Evolutionary conservation across 176 grass and related monocot genomes (phyloP).

Genomic region (Olyra latifolia): DNA sequence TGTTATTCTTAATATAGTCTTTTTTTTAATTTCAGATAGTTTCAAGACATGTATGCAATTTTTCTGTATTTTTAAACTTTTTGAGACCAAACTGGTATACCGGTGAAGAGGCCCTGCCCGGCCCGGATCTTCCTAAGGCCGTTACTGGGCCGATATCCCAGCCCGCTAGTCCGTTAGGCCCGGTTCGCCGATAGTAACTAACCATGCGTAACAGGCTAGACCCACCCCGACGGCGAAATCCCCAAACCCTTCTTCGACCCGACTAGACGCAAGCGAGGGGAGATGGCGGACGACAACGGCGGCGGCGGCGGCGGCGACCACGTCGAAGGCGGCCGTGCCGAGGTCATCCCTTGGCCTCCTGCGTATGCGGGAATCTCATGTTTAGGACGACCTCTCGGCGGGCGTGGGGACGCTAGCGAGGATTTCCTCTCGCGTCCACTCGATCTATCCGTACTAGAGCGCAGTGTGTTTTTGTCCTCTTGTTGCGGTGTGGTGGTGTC

Average conservation of each 20-base stretch:
- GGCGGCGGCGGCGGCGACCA: conserved; percentile 32
- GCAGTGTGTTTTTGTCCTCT: background rate
- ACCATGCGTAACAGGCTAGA: too few relatives aligned
- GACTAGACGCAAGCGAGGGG: background rate
- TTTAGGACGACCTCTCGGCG: conserved; percentile 18
- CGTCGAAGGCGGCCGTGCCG: conserved; percentile 39
- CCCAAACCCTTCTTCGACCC: conserved; percentile 22
- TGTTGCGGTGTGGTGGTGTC: background rate
- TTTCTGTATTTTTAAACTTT: too few relatives aligned
- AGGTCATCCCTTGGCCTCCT: conserved; percentile 24
- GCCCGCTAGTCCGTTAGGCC: too few relatives aligned
- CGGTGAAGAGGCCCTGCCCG: too few relatives aligned
- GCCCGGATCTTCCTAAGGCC: too few relatives aligned
- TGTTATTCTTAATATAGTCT: too few relatives aligned
- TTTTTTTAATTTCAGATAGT: too few relatives aligned
- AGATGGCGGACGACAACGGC: conserved; percentile 50
- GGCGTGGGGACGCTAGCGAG: background rate
- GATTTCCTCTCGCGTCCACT: conserved; percentile 7
- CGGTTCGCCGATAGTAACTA: too few relatives aligned
- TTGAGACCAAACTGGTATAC: too few relatives aligned
- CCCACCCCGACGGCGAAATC: background rate
- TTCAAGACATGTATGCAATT: too few relatives aligned
- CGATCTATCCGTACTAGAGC: conserved; percentile 13
- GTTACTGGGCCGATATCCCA: too few relatives aligned
- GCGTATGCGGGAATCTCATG: background rate